phyloP scores from a whole-genome alignment of 73 alveolate genomes.

The Paramecium tetraurelia region DNA sequence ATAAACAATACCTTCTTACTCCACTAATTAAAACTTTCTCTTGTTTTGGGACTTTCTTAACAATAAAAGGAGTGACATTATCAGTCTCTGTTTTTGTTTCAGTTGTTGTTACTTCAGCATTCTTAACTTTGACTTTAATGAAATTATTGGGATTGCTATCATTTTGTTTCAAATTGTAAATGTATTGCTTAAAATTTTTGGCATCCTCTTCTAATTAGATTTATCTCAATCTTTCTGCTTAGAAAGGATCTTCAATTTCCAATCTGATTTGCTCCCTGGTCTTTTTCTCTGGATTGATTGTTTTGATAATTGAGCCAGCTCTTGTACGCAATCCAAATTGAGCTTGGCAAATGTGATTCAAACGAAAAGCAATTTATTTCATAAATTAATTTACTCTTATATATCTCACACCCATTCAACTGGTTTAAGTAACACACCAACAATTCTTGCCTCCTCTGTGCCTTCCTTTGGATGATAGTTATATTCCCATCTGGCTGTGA shows the following conservation, averaged over 20 bases:
- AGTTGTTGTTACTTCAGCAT: not conserved
- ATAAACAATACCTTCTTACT: constrained; percentile 10
- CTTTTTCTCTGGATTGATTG: not conserved
- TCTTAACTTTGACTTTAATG: not conserved
- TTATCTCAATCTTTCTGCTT: not conserved
- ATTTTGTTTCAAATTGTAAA: not conserved
- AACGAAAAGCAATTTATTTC: constrained; percentile 20
- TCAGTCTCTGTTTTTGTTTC: not conserved
- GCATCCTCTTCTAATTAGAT: not conserved
- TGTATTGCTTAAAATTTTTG: not conserved
- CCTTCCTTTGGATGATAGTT: constrained; percentile 70
- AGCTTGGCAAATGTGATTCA: not conserved
- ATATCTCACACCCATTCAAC: constrained; percentile 72
- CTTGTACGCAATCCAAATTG: constrained; percentile 14
- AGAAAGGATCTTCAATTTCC: constrained; percentile 14
- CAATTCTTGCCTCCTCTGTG: constrained; percentile 69
- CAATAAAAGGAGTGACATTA: not conserved
- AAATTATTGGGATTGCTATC: not conserved
- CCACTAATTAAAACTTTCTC: constrained; percentile 1
- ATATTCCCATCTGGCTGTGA: constrained; percentile 76
- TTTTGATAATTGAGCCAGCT: not conserved
- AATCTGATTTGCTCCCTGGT: not conserved
- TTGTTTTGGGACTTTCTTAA: not conserved
- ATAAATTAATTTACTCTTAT: not conserved
- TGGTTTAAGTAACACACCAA: constrained; percentile 74